phyloP scores from a whole-genome alignment of 1,139 yeast genomes.

The Eremothecium cymbalariae region DNA sequence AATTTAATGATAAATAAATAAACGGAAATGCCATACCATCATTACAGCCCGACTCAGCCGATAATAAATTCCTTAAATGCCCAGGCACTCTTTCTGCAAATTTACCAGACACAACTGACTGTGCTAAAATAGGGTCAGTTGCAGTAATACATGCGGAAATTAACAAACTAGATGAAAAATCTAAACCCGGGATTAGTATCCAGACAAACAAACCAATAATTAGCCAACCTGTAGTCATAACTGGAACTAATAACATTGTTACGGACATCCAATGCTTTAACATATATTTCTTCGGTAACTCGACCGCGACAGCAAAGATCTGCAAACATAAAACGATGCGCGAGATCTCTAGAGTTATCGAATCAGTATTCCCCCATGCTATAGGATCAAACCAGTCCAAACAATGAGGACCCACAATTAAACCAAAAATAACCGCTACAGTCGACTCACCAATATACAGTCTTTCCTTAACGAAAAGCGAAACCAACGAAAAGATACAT shows the following conservation, averaged over 20 bases:
- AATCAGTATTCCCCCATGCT: conserved; percentile 85
- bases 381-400: conserved; percentile 81
- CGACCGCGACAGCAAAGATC: conserved; percentile 96
- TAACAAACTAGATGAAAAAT: conserved; percentile 67
- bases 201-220: conserved; percentile 80
- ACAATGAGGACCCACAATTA: conserved; percentile 91
- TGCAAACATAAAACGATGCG: conserved; percentile 85
- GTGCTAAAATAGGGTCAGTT: conserved; percentile 95
- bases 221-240: conserved; percentile 93
- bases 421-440: conserved; percentile 84
- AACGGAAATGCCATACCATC: conserved; percentile 99
- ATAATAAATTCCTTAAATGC: conserved; percentile 76
- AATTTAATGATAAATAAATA: conserved; percentile 62
- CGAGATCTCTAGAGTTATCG: conserved; percentile 79
- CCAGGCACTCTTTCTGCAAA: conserved; percentile 98
- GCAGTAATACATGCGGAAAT: conserved; percentile 94
- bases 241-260: conserved; percentile 69
- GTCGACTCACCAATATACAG: conserved; percentile 94
- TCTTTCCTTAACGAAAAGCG: conserved; percentile 82
- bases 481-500: conserved; percentile 77
- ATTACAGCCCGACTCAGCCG: conserved; percentile 95
- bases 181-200: conserved; percentile 74
- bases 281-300: conserved; percentile 90
- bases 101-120: conserved; percentile 97
- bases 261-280: conserved; percentile 84